Conservation (phyloP, 345 rosid genomes). For the Erodium maritimum region DNA sequence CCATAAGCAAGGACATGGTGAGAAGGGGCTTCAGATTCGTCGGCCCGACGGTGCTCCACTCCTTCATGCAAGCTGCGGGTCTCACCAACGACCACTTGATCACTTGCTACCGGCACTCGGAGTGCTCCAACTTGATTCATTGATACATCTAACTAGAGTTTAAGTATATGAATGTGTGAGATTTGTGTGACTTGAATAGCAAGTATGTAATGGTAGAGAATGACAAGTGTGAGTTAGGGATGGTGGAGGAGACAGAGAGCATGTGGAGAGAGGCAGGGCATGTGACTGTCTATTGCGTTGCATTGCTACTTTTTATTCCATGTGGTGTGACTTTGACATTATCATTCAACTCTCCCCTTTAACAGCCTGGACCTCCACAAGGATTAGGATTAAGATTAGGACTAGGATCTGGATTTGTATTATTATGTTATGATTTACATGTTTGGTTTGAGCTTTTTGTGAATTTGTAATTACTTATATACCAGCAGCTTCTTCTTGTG, state of each 20-base stretch:
- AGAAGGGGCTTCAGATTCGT: constrained; percentile 48
- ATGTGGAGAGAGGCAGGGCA: background rate
- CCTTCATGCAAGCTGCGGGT: constrained; percentile 64
- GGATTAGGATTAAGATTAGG: too few relatives aligned
- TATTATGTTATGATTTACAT: too few relatives aligned
- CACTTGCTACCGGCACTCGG: constrained; percentile 40
- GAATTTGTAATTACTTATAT: too few relatives aligned
- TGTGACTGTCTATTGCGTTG: background rate
- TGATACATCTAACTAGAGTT: too few relatives aligned
- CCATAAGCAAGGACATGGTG: constrained; percentile 67
- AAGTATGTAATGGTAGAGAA: too few relatives aligned
- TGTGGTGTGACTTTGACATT: background rate
- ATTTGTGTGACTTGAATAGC: too few relatives aligned
- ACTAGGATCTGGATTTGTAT: too few relatives aligned
- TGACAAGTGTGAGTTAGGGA: too few relatives aligned
- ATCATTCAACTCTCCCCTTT: background rate
- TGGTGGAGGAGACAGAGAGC: background rate
- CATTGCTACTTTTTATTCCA: background rate
- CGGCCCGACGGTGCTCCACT: constrained; percentile 55
- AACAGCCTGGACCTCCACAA: too few relatives aligned
- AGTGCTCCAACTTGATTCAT: constrained; percentile 16
- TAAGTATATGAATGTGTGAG: background rate
- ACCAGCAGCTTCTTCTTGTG: too few relatives aligned
- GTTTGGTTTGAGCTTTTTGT: too few relatives aligned
- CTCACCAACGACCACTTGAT: constrained; percentile 54